A percentile compares a stretch with the other conserved stretches of the same genome.
phyloP scores from a whole-genome alignment of 352 stramenopile species.

The Globisporangium uncinulatum region DNA sequence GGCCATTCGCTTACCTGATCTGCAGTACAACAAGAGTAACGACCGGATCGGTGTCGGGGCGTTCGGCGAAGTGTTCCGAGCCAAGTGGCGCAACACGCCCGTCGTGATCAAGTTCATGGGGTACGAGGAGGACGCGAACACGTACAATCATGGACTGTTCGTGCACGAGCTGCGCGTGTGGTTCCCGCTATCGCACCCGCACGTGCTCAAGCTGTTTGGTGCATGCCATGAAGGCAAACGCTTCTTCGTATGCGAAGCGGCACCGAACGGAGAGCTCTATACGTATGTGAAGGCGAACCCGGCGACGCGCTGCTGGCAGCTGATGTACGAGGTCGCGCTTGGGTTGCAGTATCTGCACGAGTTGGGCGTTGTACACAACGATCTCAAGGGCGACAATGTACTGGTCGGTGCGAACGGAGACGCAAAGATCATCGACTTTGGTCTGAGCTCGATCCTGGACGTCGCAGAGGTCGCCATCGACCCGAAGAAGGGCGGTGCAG shows the following conservation, averaged over 20 bases:
- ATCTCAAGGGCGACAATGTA: constrained; percentile 14
- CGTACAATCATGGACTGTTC: constrained; percentile 6
- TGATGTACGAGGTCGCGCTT: constrained; percentile 9
- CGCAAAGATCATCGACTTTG: constrained; percentile 12
- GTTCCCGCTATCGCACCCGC: constrained; percentile 27
- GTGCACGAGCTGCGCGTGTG: constrained; percentile 29
- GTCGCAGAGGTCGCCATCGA: constrained; percentile 7
- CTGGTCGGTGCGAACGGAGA: constrained; percentile 5
- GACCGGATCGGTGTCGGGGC: constrained; percentile 2
- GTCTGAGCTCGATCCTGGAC: constrained; percentile 6
- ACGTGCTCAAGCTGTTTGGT: constrained; percentile 34
- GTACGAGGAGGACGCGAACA: constrained; percentile 2
- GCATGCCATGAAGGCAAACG: constrained; percentile 29
- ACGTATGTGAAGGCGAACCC: constrained; percentile 13
- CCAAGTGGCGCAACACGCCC: constrained; percentile 4
- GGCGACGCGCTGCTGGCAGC: constrained; percentile 2
- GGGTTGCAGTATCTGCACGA: constrained; percentile 11
- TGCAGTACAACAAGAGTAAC: constrained; percentile 3
- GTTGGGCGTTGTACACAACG: constrained; percentile 8
- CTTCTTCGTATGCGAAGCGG: constrained; percentile 32
- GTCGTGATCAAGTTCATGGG: constrained; percentile 14
- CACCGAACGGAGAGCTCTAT: constrained; percentile 19
- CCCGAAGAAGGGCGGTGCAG: constrained; percentile 1
- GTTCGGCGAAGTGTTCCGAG: constrained; percentile 6
- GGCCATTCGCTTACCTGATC: constrained; percentile 7